Conservation (phyloP, 2,329 filamentous ascomycete genomes). For the Hymenoscyphus occultus region DNA sequence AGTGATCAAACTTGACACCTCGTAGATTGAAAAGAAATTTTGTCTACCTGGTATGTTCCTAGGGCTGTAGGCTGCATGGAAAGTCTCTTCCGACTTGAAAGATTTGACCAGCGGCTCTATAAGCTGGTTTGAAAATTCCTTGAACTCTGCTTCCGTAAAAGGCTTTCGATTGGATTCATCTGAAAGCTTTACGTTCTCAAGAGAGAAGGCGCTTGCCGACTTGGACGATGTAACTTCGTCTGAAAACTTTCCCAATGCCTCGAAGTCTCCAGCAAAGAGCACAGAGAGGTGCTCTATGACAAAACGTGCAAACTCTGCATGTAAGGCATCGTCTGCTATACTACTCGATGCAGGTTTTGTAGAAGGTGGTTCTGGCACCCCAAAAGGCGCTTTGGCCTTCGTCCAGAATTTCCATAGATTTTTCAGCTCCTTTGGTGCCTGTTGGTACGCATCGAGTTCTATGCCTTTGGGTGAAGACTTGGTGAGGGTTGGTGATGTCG, state of each 20-base stretch:
- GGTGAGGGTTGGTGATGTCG: background rate
- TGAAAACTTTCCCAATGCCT: conserved; percentile 5
- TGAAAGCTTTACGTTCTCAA: conserved; percentile 3
- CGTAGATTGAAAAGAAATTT: background rate
- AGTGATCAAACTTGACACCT: background rate
- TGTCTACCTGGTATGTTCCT: conserved; percentile 62
- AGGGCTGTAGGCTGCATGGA: conserved; percentile 55
- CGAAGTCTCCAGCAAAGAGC: conserved; percentile 2
- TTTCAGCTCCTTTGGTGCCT: conserved; percentile 68
- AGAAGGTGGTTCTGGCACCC: background rate
- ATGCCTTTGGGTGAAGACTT: background rate
- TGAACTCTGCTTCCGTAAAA: conserved; percentile 2
- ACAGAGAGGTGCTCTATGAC: conserved; percentile 7
- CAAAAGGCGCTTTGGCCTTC: conserved; percentile 37
- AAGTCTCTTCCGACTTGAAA: background rate
- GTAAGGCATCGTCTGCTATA: background rate
- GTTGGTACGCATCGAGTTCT: conserved; percentile 65
- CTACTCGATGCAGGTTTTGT: background rate
- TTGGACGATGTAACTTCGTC: background rate
- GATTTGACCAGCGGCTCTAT: background rate
- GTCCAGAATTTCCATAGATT: conserved; percentile 62
- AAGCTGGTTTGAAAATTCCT: background rate
- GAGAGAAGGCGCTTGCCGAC: background rate
- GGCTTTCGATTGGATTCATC: background rate
- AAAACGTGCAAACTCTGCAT: conserved; percentile 5